Evolutionary conservation across 1,284 basidiomycete genomes (phyloP).

Genomic region (Trichosporon faecale): DNA sequence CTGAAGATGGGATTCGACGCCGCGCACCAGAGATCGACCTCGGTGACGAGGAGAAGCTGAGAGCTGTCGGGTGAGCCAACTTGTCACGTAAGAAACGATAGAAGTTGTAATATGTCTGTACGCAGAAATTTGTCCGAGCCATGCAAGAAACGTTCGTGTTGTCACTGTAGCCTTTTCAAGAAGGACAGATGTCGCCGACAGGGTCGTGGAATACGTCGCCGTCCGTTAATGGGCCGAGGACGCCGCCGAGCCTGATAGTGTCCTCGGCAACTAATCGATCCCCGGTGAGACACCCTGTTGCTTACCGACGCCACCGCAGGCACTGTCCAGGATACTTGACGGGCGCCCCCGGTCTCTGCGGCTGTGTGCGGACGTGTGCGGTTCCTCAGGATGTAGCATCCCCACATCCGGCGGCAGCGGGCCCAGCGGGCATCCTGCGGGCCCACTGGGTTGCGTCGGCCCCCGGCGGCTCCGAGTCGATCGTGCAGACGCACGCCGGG

Average conservation of each 20-base stretch:
- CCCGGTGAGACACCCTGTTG: neutral
- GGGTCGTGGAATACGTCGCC: neutral
- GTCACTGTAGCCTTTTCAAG: too few species aligned
- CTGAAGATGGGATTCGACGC: conserved; percentile 53
- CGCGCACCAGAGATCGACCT: conserved; percentile 12
- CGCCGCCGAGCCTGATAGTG: neutral
- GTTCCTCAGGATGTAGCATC: neutral
- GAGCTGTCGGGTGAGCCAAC: conserved; percentile 17
- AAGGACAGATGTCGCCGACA: neutral
- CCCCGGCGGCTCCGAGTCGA: neutral
- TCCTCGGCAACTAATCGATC: neutral
- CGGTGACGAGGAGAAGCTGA: conserved; percentile 21
- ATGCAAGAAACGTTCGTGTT: neutral
- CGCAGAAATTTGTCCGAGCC: neutral
- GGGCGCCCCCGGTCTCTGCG: neutral
- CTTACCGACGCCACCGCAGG: neutral
- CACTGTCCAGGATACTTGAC: neutral
- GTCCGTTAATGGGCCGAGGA: neutral
- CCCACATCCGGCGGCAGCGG: neutral
- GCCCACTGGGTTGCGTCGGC: neutral
- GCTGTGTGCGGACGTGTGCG: too few species aligned
- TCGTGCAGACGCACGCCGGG: neutral
- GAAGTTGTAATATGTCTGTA: conserved; percentile 1
- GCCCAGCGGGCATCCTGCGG: too few species aligned
- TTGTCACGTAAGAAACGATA: neutral